These are phyloP conservation scores for Solanum gandarillasii DNA, from an alignment of 257 asterid genomes.

Conservation along the genomic window DNA sequence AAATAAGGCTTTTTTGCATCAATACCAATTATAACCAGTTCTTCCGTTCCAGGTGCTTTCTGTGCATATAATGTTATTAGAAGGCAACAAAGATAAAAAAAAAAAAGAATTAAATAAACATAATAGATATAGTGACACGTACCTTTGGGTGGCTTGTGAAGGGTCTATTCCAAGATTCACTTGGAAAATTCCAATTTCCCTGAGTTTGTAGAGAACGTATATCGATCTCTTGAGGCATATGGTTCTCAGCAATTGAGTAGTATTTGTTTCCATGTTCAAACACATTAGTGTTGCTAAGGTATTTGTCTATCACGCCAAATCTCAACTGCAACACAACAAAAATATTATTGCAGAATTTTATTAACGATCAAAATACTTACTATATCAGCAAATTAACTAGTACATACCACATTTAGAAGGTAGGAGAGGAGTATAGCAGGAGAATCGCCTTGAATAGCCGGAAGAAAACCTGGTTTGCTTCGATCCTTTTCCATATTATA, in stretches of 20 bases:
- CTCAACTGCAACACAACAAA: constrained; percentile 30
- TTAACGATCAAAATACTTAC: no score
- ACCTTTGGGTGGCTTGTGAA: constrained; percentile 78
- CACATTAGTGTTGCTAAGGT: constrained; percentile 47
- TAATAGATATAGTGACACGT: not conserved
- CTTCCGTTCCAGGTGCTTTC: constrained; percentile 56
- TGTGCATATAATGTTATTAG: constrained; percentile 1
- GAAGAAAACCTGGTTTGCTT: constrained; percentile 31
- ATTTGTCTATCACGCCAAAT: constrained; percentile 40
- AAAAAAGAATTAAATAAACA: not conserved
- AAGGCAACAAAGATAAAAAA: not conserved
- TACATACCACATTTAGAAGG: constrained; percentile 36
- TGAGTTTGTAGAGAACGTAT: constrained; percentile 28
- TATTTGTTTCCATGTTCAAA: constrained; percentile 54
- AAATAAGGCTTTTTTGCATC: constrained; percentile 40
- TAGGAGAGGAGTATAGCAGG: constrained; percentile 32
- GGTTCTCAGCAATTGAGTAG: constrained; percentile 50
- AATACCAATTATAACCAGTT: constrained; percentile 50
- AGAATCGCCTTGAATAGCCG: constrained; percentile 29
- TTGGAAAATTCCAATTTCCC: constrained; percentile 32
- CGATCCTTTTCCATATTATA: constrained; percentile 8
- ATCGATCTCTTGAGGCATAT: constrained; percentile 56
- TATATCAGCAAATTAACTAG: no score
- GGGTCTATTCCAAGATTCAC: constrained; percentile 51
- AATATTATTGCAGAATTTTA: no score